Evolutionary conservation across 352 stramenopile genomes (phyloP), one percentile per base, ranked within the genome.

Genomic region (Phytophthora uliginosa): DNA sequence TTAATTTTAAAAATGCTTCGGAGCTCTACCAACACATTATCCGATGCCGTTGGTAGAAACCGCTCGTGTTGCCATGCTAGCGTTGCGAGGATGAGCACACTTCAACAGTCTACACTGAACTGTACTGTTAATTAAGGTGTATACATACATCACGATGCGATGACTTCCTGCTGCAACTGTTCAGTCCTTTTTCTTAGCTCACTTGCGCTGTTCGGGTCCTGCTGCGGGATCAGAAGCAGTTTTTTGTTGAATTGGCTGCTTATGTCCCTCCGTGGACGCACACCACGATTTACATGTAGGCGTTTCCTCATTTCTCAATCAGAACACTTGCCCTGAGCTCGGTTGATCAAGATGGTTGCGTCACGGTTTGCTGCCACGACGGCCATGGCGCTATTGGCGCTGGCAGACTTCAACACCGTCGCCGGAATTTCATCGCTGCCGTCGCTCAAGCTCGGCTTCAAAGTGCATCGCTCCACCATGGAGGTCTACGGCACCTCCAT

Each of bases 391-490:
- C 4, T 65, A 7, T 2, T 51, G 28, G 42, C 61, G 13, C 28
- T 62, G n/a, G 45, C 17, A 31, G 13, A 40, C 17, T 42, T 61
- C 20, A 42, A 64, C 40, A 13, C 36, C 17, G 42, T 38, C n/a
- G 24, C 20, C 5, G 69, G 69, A 52, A 48, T 60, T 42, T 68
- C 60, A 0, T 17, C 64, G 8, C 50, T 82, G 24, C 60, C 76
- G 15, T 81, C 71, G 12, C 38, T 85, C 36, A 75, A 73, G 20
- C 69, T 86, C 45, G 65, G 51, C 9, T 80, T 90, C 71, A 69
- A 78, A n/a, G 61, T 84, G 38, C 83, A 88, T 52, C 80, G 83
- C 45, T 62, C 63, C 36, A 77, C 78, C 8, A 88, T 90, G 78
- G 62, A 70, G 15, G 47, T 86, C 24, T 78, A 81, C 50, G 74